Base-by-base conservation (phyloP, 192 early-diverging fungal species). In the Podila verticillata region DNA sequence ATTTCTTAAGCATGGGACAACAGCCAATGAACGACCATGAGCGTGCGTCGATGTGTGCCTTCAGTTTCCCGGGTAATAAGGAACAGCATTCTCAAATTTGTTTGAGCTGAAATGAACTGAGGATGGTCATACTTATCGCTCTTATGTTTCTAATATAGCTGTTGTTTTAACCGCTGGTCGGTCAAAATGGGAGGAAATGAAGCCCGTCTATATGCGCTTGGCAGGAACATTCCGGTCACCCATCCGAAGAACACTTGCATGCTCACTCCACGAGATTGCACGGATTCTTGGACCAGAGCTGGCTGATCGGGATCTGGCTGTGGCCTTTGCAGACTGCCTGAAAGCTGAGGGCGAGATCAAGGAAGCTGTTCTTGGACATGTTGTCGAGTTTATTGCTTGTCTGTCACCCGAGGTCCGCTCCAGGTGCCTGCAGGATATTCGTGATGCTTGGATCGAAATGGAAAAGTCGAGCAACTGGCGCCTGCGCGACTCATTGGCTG, bases 381-480 rank as follows among this genome's bases (percentile, higher is more conserved):
- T 93, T 36, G 88, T 89, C 47, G 91, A 89, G 39, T 90, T 92
- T 48, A 73, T 95, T 29, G 80, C 85, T 8, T 89, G 87, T 57
- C 83, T 95, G 29, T 87, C 91, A 1, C 78, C 85, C 15, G 75
- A 84, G 9, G 87, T 87, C 61, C 86, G 92, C 1, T 88, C 91
- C 20, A 87, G 89, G 24, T 91, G 89, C 71, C 68, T 95, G 70
- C 91, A 90, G 4, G 86, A 87, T 63, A 77, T 93, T 5, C 75
- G 84, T 67, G 87, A 90, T 57, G 90, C 92, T 8, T 93, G 93
- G 81, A 83, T 84, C 63, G 90, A 91, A 60, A 87, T 93, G 57
- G 78, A 79, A 31, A 54, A 63, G n/a, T 89, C 87, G 56, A 86
- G 80, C 54, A 89, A 91, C 65, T 95, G 93, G 93, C 87, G 92